Evolutionary conservation across 371 early-diverging fungal genomes (phyloP), one percentile per base, ranked within the genome.

Genomic region (Neoconidiobolus thromboides): DNA sequence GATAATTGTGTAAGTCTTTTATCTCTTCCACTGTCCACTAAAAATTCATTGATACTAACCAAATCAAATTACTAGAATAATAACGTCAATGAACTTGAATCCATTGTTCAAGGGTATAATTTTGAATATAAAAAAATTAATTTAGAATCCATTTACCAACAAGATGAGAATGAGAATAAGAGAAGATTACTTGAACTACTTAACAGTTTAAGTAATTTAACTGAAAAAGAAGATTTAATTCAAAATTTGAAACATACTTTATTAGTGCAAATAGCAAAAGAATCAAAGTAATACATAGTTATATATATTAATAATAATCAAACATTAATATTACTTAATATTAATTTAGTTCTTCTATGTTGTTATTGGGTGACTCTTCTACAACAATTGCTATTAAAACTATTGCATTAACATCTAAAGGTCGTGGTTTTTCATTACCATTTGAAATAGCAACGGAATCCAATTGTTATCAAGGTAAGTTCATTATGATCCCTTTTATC

Each of bases 381-480:
- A 89, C 90, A 14, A 75, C 84, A 39, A 75, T 89, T 14, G 89
- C 92, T 0, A 78, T 86, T 51, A 82, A 80, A 59, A 79, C 83
- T 56, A 82, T 94, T 46, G 69, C 87, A 0, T 68, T 79, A 62
- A 87, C 87, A 3, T 76, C 83, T 49, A 83, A 87, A 57, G 94
- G 94, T 0, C 80, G 90, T 38, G 94, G 94, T 12, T 84, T 84
- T 64, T 82, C 80, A 42, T 67, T 91, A 26, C 88, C 94, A 3
- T 68, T 81, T 15, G 89, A 90, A 52, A 75, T 86, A 2, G 76
- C 83, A 0, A 69, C 76, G 3, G 82, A 85, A 57, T 71, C 76
- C 14, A 60, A 58, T n/a, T 72, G 66, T 67, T 59, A 65, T 57
- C 52, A 68, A 64, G 76, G 68, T 61, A 66, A 51, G 0, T 37